These are phyloP conservation scores for Candida glaebosa DNA, from an alignment of 805 yeast species.

Conservation along the genomic window DNA sequence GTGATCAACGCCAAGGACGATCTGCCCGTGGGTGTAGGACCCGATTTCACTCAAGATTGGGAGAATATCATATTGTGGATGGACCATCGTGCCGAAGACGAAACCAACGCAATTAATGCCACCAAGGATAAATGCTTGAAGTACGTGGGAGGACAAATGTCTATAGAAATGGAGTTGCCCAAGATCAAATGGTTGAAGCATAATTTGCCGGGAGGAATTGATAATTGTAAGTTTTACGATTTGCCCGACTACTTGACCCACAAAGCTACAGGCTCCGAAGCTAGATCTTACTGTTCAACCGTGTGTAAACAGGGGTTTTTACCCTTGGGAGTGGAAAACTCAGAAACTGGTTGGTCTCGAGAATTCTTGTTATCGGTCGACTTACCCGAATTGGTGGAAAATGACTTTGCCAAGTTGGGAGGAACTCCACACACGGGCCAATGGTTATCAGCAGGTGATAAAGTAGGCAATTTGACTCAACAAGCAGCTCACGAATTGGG, in stretches of 20 bases:
- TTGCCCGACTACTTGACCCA: constrained; percentile 89
- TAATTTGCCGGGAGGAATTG: constrained; percentile 61
- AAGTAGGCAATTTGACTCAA: constrained; percentile 67
- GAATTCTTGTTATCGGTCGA: constrained; percentile 70
- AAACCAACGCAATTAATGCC: constrained; percentile 76
- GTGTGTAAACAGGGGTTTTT: constrained; percentile 96
- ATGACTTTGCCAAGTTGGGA: constrained; percentile 76
- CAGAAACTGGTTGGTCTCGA: constrained; percentile 83
- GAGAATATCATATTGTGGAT: constrained; percentile 95
- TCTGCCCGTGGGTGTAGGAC: constrained; percentile 85
- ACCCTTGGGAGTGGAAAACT: constrained; percentile 87
- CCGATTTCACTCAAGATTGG: constrained; percentile 66
- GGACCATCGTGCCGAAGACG: constrained; percentile 92
- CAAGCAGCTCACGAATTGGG: constrained; percentile 81
- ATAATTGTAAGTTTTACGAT: constrained; percentile 80
- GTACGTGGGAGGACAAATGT: constrained; percentile 97
- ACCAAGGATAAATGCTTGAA: constrained; percentile 76
- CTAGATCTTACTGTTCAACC: constrained; percentile 84
- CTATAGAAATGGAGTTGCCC: constrained; percentile 97
- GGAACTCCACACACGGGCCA: constrained; percentile 75
- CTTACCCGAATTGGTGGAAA: constrained; percentile 71
- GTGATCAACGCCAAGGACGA: constrained; percentile 65
- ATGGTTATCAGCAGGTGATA: constrained; percentile 85
- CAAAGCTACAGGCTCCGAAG: constrained; percentile 83
- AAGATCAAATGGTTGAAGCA: constrained; percentile 95